Evolutionary conservation across 176 grass and related monocot genomes (phyloP).

Genomic region (Cenchrus americanus): DNA sequence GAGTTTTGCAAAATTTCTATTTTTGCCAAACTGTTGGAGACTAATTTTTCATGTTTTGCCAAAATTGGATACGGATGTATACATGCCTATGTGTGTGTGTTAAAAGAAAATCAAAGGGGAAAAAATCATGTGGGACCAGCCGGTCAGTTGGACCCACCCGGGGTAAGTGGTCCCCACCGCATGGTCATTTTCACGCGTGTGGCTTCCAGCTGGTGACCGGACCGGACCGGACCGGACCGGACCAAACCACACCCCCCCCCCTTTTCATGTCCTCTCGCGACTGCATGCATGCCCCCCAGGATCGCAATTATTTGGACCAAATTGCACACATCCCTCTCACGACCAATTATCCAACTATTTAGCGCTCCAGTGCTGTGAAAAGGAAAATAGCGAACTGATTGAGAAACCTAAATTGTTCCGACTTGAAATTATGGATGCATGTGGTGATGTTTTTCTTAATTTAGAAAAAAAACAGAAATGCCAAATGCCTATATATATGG

Average conservation of each 20-base stretch:
- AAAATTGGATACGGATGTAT: no score
- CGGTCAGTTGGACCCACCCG: background rate
- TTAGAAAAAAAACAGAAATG: background rate
- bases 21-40: no score
- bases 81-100: no score
- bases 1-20: no score
- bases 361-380: background rate
- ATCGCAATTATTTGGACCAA: background rate
- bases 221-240: background rate
- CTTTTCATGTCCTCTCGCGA: background rate
- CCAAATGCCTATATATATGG: background rate
- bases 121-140: background rate
- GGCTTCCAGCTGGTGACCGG: constrained; percentile 28
- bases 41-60: no score
- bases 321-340: background rate
- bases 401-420: background rate
- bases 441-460: background rate
- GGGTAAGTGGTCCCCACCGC: background rate
- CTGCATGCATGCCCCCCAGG: background rate
- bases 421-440: background rate
- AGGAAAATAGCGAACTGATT: background rate
- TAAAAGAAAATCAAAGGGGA: no score
- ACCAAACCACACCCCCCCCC: no score
- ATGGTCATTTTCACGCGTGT: constrained; percentile 30
- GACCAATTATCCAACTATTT: background rate